Evolutionary conservation across 768 basidiomycete species (phyloP).

Genomic region (Rhodotorula toruloides): DNA sequence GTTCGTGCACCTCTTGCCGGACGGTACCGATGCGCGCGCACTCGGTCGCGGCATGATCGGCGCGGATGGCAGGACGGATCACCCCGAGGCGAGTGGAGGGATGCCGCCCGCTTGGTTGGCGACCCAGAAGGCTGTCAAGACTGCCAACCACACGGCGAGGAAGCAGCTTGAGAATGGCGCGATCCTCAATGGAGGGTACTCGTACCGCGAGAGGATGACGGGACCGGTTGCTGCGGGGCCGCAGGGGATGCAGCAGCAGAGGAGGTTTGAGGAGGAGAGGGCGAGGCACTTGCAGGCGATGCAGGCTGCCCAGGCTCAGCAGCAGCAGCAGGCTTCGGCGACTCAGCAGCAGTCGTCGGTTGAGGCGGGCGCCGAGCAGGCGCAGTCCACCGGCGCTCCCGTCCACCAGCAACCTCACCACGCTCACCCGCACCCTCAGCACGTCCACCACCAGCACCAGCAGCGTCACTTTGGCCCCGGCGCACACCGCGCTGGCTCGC

Average conservation of each 20-base stretch:
- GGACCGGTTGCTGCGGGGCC: not conserved
- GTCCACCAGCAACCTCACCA: not conserved
- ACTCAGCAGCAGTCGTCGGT: not conserved
- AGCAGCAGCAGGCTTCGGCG: not conserved
- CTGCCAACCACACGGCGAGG: not conserved
- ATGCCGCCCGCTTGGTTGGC: conserved; percentile 28
- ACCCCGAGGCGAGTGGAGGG: conserved; percentile 33
- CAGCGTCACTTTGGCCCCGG: not conserved
- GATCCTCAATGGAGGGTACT: conserved; percentile 16
- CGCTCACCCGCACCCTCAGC: not conserved
- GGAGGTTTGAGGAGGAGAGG: not conserved
- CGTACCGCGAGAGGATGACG: conserved; percentile 11
- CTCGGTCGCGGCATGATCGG: conserved; percentile 31
- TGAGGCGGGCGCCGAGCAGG: not conserved
- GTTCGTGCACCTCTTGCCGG: conserved; percentile 35
- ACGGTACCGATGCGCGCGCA: conserved; percentile 34
- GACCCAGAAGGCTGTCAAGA: conserved; percentile 3
- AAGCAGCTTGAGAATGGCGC: not conserved
- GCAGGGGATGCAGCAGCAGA: conserved; percentile 4
- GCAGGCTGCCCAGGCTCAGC: not conserved
- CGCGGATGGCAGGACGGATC: conserved; percentile 28
- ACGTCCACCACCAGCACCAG: conserved; percentile 10
- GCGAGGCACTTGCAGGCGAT: no score
- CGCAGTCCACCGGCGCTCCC: no score
- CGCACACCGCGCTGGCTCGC: conserved; percentile 6